A percentile compares a stretch with the other conserved stretches of the same genome.
Conservation (phyloP, 1,139 yeast genomes). For the Blastobotrys persicus region DNA sequence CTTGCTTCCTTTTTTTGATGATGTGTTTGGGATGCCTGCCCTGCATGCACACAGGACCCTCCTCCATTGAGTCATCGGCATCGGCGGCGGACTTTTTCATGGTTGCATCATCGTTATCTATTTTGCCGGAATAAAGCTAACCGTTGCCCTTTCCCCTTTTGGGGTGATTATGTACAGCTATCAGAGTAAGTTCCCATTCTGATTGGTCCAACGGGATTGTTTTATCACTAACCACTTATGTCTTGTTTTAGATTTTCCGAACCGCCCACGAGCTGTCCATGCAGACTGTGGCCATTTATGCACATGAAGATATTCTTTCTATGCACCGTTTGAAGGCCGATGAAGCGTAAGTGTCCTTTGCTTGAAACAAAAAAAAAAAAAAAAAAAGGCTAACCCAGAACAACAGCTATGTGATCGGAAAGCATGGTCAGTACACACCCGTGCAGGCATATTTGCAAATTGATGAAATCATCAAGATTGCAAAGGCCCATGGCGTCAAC, state of each 20-base stretch:
- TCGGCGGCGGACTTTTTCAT: background rate
- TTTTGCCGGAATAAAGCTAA: background rate
- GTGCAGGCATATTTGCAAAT: slow-evolving; percentile 95
- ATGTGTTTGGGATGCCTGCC: background rate
- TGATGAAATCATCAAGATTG: slow-evolving; percentile 91
- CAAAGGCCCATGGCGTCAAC: slow-evolving; percentile 80
- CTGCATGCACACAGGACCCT: background rate
- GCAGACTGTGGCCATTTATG: slow-evolving; percentile 97
- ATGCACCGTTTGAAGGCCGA: slow-evolving; percentile 69
- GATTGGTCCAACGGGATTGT: background rate
- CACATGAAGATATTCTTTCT: slow-evolving; percentile 92
- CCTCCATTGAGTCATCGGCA: background rate
- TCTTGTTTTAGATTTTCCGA: slow-evolving; percentile 60
- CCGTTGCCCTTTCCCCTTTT: background rate
- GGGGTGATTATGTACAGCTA: slow-evolving; percentile 2
- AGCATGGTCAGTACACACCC: slow-evolving; percentile 85
- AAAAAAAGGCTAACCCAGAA: background rate
- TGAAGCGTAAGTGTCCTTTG: slow-evolving; percentile 29
- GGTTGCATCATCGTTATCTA: background rate
- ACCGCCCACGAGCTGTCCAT: slow-evolving; percentile 97
- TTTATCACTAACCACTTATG: background rate
- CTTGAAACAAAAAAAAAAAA: background rate
- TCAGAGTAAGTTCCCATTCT: slow-evolving; percentile 7
- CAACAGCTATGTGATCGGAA: slow-evolving; percentile 72
- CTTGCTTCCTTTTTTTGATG: background rate